These are phyloP conservation scores for Fonsecaea nubica DNA, from an alignment of 2,329 filamentous ascomycete genomes.

Conservation along the genomic window DNA sequence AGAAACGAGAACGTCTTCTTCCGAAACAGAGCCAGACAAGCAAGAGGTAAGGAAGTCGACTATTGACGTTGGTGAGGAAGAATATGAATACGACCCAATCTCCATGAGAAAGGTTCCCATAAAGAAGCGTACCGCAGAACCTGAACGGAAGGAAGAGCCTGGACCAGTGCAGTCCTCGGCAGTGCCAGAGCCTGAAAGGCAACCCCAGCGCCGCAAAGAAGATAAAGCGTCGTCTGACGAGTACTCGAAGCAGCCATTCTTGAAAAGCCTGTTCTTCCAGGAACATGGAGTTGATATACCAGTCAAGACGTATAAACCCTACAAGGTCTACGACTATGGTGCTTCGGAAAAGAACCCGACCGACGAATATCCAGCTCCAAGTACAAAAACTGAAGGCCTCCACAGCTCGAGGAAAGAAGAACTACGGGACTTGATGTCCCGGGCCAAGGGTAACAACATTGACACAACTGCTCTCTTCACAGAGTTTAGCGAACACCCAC, in stretches of 20 bases:
- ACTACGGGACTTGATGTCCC: constrained; percentile 30
- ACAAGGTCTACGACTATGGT: constrained; percentile 36
- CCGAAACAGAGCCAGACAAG: background rate
- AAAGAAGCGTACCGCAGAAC: constrained; percentile 24
- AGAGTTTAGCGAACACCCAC: constrained; percentile 8
- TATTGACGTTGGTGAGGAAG: constrained; percentile 14
- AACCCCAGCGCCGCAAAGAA: background rate
- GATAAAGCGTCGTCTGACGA: background rate
- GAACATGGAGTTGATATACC: constrained; percentile 40
- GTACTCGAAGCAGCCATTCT: constrained; percentile 25
- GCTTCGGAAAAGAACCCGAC: constrained; percentile 18
- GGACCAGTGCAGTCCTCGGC: background rate
- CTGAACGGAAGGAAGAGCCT: background rate
- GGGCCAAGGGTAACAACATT: constrained; percentile 38
- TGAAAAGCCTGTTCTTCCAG: constrained; percentile 32
- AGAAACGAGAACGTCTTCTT: background rate
- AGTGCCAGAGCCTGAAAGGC: background rate
- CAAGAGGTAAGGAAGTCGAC: constrained; percentile 1
- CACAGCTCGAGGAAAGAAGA: constrained; percentile 33
- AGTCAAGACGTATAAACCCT: constrained; percentile 37
- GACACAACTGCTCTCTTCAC: constrained; percentile 37
- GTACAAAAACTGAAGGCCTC: constrained; percentile 3
- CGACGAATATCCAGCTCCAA: background rate
- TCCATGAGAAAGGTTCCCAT: constrained; percentile 50
- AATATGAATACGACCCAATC: constrained; percentile 51